A percentile compares a stretch with the other conserved stretches of the same genome.
Conservation (phyloP, 2,329 filamentous ascomycete species). For the Botrytis medusae region DNA sequence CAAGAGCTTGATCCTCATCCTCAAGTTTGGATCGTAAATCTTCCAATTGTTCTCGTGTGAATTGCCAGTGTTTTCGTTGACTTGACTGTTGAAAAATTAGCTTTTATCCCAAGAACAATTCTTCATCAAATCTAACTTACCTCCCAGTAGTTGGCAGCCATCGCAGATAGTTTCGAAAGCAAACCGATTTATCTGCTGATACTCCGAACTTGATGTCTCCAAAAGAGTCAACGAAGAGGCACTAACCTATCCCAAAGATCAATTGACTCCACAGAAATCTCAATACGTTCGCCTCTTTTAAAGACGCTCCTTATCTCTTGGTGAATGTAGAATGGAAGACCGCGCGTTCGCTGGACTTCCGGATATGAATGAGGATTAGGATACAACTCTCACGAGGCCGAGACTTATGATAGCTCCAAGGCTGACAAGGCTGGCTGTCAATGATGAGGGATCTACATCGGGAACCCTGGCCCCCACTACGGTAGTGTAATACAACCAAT, state of each 20-base stretch:
- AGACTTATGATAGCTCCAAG: not conserved
- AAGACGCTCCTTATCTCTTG: not conserved
- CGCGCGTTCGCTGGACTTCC: not conserved
- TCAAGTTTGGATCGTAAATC: constrained; percentile 74
- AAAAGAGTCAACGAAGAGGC: not conserved
- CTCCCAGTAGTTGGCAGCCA: constrained; percentile 30
- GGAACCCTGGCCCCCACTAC: constrained; percentile 14
- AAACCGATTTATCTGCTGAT: not conserved
- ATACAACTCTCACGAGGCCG: not conserved
- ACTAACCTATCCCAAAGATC: not conserved
- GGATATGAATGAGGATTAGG: not conserved
- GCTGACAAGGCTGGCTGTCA: constrained; percentile 22
- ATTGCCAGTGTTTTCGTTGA: constrained; percentile 87
- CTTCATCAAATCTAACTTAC: not conserved
- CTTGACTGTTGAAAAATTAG: constrained; percentile 59
- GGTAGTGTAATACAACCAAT: constrained; percentile 17
- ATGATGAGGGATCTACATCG: not conserved
- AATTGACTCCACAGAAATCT: not conserved
- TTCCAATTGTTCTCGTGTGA: constrained; percentile 76
- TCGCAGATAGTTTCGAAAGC: not conserved
- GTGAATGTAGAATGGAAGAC: not conserved
- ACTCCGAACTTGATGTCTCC: not conserved
- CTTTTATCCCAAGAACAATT: not conserved
- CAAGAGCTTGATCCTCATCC: constrained; percentile 70
- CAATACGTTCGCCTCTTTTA: not conserved